Base-by-base conservation (phyloP, 345 rosid species). In the Arabidopsis suecica region DNA sequence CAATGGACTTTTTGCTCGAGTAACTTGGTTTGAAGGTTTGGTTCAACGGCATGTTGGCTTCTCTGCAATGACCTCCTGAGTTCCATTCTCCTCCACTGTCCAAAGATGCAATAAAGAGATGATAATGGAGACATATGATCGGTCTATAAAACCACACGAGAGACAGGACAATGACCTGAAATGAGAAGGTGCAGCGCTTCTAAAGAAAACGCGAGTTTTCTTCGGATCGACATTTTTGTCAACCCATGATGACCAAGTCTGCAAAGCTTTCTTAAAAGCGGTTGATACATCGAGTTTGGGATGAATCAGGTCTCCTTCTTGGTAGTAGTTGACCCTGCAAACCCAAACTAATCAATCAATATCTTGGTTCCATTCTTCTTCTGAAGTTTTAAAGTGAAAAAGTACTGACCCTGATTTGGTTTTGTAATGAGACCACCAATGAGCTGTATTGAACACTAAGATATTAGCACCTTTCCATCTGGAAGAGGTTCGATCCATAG, bases 361-460 rank as follows among this genome's bases (percentile, higher is more conserved):
- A 37, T 20, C 32, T 41, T 56, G 22, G 12, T 34, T 37, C 50
- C 62, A 75, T 13, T 20, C 16, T 18, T 75, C 48, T 68, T 63
- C 14, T 47, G 34, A 63, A 11, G 48, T 16, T 40, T 7, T 16
- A 2, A 38, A 23, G 49, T 16, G 1, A 48, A 71, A 34, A 68
- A 8, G 41, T 34, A 81, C 90, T 81, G 47, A 94, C 99, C 99
- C 99, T 3, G 97, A 84, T 82, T 89, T 88, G 51, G 99, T 95
- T 79, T 95, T 95, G 84, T 76, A 83, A 80, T 95, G 99, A 40
- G 97, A 84, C 99, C 99, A 95, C 99, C 99, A 95, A 81, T 91
- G 97, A 23, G 96, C 99, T 48, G 97, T 84, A 83, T 95, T 95
- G 82, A 95, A 91, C 74, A 95, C 83, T 69, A 95, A 73, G 61